Evolutionary conservation across 2,329 filamentous ascomycete genomes (phyloP).

Genomic region (Immersiporthe knoxdaviesiana): DNA sequence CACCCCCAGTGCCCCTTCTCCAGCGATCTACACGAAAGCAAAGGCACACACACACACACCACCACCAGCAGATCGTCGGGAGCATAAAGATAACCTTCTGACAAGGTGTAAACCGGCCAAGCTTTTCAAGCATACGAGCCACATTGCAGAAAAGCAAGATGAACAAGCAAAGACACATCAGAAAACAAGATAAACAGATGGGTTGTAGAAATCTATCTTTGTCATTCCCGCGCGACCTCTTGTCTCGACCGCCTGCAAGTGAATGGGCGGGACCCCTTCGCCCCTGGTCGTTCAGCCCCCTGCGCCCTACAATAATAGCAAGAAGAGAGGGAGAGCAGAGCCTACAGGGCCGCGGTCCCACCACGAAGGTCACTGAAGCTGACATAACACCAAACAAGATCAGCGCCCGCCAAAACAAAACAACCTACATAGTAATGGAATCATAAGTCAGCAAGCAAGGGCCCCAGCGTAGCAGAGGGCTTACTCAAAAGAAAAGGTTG

Average conservation of each 20-base stretch:
- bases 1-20: no score
- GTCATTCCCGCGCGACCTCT: neutral
- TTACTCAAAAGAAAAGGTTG: neutral
- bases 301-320: neutral
- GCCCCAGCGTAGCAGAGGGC: no score
- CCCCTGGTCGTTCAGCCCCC: neutral
- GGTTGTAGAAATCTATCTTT: neutral
- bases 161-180: no score
- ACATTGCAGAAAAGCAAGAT: neutral
- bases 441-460: neutral
- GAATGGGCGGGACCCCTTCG: no score
- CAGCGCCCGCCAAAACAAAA: no score
- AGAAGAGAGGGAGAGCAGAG: neutral
- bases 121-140: no score
- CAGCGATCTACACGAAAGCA: neutral
- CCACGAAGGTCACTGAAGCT: neutral
- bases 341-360: neutral
- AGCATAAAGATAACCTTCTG: conserved; percentile 8
- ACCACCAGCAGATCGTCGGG: neutral
- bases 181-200: neutral
- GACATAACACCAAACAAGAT: neutral
- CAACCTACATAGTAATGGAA: neutral
- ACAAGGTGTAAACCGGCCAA: neutral
- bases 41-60: neutral
- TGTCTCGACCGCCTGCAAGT: neutral